A percentile compares a stretch with the other conserved stretches of the same genome.
phyloP scores from a whole-genome alignment of 2,329 filamentous ascomycete genomes.

The Pseudogymnoascus sp. region DNA sequence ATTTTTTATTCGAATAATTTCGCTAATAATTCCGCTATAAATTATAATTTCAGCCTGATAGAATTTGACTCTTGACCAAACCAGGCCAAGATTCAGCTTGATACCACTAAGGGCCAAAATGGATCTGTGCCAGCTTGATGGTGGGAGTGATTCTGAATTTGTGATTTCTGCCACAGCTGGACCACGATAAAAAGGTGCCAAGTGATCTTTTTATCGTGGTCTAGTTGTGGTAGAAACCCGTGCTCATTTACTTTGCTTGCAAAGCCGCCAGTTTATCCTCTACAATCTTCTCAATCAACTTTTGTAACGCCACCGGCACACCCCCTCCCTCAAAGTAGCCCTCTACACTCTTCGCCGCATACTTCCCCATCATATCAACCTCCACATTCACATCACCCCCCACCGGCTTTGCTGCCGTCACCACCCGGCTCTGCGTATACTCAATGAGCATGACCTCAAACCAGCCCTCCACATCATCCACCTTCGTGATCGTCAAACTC shows the following conservation, averaged over 20 bases:
- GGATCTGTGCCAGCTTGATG: not conserved
- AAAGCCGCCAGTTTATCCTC: conserved; percentile 52
- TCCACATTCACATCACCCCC: conserved; percentile 31
- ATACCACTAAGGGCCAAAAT: not conserved
- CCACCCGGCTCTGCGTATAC: conserved; percentile 90
- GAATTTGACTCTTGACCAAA: not conserved
- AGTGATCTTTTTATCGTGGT: too few species aligned
- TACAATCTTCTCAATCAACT: conserved; percentile 66
- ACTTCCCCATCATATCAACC: conserved; percentile 54
- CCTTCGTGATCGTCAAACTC: conserved; percentile 82
- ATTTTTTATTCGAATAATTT: not conserved
- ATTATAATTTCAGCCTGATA: not conserved
- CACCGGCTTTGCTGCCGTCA: conserved; percentile 29
- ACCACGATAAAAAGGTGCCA: not conserved
- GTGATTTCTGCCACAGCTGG: not conserved
- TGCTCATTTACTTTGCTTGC: not conserved
- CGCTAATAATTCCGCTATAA: not conserved
- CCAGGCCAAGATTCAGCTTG: not conserved
- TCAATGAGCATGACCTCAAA: conserved; percentile 98
- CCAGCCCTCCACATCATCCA: conserved; percentile 69
- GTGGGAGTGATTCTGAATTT: not conserved
- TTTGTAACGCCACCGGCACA: conserved; percentile 51
- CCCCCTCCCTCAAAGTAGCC: conserved; percentile 61
- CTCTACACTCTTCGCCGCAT: conserved; percentile 80
- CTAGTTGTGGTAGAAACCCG: too few species aligned